phyloP scores from a whole-genome alignment of 345 rosid genomes.

The Eucalyptus rudis region DNA sequence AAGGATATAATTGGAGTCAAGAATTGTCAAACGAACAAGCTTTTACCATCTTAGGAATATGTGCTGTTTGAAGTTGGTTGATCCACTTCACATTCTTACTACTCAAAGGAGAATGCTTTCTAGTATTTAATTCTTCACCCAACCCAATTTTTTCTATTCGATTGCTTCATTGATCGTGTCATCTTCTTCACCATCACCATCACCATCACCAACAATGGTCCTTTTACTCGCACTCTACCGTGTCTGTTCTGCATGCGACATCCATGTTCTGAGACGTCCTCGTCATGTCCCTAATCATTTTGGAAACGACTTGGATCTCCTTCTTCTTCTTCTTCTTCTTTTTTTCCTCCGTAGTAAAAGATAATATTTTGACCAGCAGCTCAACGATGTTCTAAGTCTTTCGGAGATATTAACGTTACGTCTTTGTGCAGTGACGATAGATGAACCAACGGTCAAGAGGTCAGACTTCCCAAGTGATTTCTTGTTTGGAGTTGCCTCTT shows the following conservation, averaged over 20 bases:
- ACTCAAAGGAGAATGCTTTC: too few relatives aligned
- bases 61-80: too few relatives aligned
- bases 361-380: background rate
- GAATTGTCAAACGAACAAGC: too few relatives aligned
- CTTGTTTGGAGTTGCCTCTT: constrained; percentile 17
- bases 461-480: constrained; percentile 20
- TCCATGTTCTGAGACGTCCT: background rate
- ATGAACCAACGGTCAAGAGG: background rate
- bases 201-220: too few relatives aligned
- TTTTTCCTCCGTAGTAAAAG: background rate
- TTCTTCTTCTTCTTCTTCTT: background rate
- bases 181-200: too few relatives aligned
- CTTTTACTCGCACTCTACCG: too few relatives aligned
- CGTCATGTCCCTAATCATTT: background rate
- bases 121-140: too few relatives aligned
- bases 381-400: background rate
- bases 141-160: too few relatives aligned
- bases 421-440: background rate
- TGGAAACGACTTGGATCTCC: background rate
- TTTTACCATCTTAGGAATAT: too few relatives aligned
- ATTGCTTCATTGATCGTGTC: too few relatives aligned
- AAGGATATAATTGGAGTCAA: too few relatives aligned
- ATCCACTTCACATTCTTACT: too few relatives aligned
- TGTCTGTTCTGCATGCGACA: background rate
- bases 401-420: background rate